phyloP scores from a whole-genome alignment of 2,329 filamentous ascomycete species.

The Furcasterigmium sp. region DNA sequence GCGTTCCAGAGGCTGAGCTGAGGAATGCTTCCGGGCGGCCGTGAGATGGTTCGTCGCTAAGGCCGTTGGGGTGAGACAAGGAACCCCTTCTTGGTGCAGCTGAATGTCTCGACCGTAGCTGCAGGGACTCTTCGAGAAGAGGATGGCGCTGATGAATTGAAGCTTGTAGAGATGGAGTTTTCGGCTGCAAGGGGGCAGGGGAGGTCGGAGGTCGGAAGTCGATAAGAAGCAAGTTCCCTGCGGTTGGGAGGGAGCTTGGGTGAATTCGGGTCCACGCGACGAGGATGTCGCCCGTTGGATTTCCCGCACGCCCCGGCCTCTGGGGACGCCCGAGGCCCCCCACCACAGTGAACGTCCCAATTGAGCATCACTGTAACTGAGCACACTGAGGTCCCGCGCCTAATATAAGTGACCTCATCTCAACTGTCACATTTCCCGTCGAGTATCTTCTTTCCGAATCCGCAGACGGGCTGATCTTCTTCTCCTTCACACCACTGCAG shows the following conservation, averaged over 20 bases:
- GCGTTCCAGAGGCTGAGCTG: not conserved
- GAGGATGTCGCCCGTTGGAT: slow-evolving; percentile 1
- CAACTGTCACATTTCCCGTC: too few relatives aligned
- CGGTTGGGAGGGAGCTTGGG: not conserved
- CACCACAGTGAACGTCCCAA: too few relatives aligned
- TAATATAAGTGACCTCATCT: too few relatives aligned
- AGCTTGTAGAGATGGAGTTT: slow-evolving; percentile 53
- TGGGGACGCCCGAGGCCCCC: too few relatives aligned
- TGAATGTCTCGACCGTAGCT: too few relatives aligned
- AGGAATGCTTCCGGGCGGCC: not conserved
- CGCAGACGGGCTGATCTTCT: too few relatives aligned
- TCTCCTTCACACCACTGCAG: too few relatives aligned
- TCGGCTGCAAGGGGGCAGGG: slow-evolving; percentile 34
- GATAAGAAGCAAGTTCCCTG: not conserved
- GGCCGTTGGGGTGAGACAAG: not conserved
- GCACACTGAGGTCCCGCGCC: too few relatives aligned
- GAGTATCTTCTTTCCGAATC: too few relatives aligned
- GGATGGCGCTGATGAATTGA: slow-evolving; percentile 6
- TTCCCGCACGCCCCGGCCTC: too few relatives aligned
- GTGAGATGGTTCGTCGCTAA: not conserved
- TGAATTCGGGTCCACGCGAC: not conserved
- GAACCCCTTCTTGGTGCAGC: not conserved
- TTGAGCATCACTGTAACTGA: too few relatives aligned
- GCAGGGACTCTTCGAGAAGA: too few relatives aligned
- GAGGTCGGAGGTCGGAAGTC: not conserved